A percentile compares a stretch with the other conserved stretches of the same genome.
Conservation (phyloP, 1,139 yeast species). For the Ogataea hybrid region DNA sequence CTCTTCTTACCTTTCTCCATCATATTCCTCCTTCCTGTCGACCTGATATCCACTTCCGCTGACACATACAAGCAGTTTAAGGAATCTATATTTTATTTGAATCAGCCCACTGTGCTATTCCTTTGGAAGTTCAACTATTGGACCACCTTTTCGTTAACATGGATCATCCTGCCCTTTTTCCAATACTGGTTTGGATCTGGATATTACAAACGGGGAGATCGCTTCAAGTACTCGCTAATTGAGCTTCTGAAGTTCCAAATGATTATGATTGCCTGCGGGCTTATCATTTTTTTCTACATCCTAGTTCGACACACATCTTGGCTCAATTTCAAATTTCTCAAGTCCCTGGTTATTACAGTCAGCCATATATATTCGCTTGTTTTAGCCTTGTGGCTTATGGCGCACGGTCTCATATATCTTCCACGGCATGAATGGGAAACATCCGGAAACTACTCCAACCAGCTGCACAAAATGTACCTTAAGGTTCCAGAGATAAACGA, state of each 20-base stretch:
- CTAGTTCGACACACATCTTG: slow-evolving; percentile 53
- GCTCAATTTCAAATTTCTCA: slow-evolving; percentile 54
- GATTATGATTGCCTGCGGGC: slow-evolving; percentile 51
- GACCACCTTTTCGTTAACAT: slow-evolving; percentile 73
- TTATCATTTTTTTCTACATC: slow-evolving; percentile 58
- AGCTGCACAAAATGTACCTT: slow-evolving; percentile 46
- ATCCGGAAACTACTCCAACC: slow-evolving; percentile 39
- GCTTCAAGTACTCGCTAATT: slow-evolving; percentile 55
- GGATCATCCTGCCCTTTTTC: slow-evolving; percentile 68
- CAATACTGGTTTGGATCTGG: slow-evolving; percentile 78
- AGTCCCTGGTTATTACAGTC: slow-evolving; percentile 68
- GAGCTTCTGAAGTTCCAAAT: slow-evolving; percentile 61
- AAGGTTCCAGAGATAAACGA: slow-evolving; percentile 61
- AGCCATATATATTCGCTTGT: slow-evolving; percentile 79
- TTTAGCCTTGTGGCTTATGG: slow-evolving; percentile 80
- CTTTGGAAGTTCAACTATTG: slow-evolving; percentile 79
- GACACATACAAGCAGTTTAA: slow-evolving; percentile 16
- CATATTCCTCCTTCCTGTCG: slow-evolving; percentile 55
- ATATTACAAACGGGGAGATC: slow-evolving; percentile 45
- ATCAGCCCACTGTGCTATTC: slow-evolving; percentile 37
- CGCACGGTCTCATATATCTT: slow-evolving; percentile 71
- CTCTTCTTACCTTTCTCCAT: slow-evolving; percentile 55
- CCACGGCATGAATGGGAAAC: slow-evolving; percentile 60
- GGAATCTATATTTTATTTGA: slow-evolving; percentile 36
- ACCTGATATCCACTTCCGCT: slow-evolving; percentile 40